Evolutionary conservation across 2,329 filamentous ascomycete species (phyloP).

Genomic region (Dactylonectria macrodidyma): DNA sequence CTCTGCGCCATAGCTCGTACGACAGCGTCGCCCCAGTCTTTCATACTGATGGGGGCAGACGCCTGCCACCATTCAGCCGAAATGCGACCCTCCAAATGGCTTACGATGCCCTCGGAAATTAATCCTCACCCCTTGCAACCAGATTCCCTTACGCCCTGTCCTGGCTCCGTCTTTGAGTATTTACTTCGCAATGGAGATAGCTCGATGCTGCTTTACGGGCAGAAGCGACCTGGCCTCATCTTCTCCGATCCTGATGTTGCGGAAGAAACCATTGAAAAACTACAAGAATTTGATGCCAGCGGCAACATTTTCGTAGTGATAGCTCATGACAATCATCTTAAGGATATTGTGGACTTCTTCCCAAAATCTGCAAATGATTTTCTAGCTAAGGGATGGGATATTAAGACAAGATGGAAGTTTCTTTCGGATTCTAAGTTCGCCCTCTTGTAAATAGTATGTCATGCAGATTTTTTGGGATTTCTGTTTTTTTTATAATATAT

Average conservation of each 20-base stretch:
- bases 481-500: too few relatives aligned
- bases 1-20: slow-evolving; percentile 38
- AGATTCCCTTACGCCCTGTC: background rate
- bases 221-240: background rate
- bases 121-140: background rate
- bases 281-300: background rate
- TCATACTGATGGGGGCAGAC: slow-evolving; percentile 42
- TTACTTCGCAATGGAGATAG: background rate
- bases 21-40: slow-evolving; percentile 30
- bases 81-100: slow-evolving; percentile 49
- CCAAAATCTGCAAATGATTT: background rate
- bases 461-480: too few relatives aligned
- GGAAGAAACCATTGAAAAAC: background rate
- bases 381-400: background rate
- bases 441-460: too few relatives aligned
- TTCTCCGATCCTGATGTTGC: background rate
- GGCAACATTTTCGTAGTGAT: slow-evolving; percentile 7
- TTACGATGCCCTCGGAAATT: background rate
- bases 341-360: slow-evolving; percentile 4
- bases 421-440: background rate
- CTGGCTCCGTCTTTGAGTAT: background rate
- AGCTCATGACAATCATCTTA: slow-evolving; percentile 5
- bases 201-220: background rate
- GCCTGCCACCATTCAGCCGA: slow-evolving; percentile 39
- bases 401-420: background rate